Base-by-base conservation (phyloP, 1,284 basidiomycete species). In the Cutaneotrichosporon dermatis region DNA sequence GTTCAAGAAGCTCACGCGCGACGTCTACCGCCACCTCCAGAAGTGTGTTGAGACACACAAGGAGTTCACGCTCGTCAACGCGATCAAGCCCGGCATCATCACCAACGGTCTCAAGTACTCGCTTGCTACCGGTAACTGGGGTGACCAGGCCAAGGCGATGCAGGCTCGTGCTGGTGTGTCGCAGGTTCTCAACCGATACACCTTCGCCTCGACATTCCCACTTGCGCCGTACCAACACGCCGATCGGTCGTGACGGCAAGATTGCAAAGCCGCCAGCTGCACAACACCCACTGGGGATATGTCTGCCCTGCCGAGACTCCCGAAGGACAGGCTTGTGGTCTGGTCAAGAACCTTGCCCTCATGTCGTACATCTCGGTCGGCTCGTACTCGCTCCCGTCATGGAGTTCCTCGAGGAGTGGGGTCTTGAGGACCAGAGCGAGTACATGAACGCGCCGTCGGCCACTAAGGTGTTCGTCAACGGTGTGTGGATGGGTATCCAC, bases 221-320 rank as follows among this genome's bases (percentile, higher is more conserved):
- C 82, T 80, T 99, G 73, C 92, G 96, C 71, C 90, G 96, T 37
- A 96, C 92, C 76, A 99, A 99, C 77, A 99, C 96, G 0, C 96
- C 96, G 3, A 87, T 99, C 55, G 96, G 96, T 59, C 88, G 96
- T 67, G 96, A 99, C 76, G 94, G 94, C 64, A 99, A 99, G 82
- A 99, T 99, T 60, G 95, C 96, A 55, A 99, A 99, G 77, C 96
- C 95, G 96, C 73, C 96, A 99, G 74, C 82, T 99, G 58, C 96
- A 99, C 79, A 99, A 99, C 76, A 98, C 96, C 2, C 95, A 99
- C 75, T 99, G 95, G 95, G 95, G 95, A 49, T 97, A 99, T 93
- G 95, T 99, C 10, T 97, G 93, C 74, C 96, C 95, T 45, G 96
- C 96, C 53, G 95, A 99, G 79, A 99, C 95, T 10, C 95, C 95